Evolutionary conservation across 2,329 filamentous ascomycete genomes (phyloP).

Genomic region (Chaetomium globosum): DNA sequence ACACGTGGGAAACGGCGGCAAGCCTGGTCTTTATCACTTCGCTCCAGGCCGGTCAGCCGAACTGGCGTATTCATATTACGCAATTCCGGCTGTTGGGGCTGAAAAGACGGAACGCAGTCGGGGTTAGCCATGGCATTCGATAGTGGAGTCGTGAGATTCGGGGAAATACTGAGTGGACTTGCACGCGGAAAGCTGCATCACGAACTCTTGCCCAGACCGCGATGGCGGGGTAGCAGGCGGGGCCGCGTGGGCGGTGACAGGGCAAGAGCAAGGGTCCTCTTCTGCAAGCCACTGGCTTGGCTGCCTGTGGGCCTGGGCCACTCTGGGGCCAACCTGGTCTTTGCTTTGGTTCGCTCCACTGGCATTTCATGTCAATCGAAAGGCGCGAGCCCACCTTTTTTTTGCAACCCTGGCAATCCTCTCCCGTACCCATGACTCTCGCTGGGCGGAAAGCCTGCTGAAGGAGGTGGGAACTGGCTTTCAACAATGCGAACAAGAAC

Average conservation of each 20-base stretch:
- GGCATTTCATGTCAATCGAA: conserved; percentile 38
- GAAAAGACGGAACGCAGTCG: conserved; percentile 1
- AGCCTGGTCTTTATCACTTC: conserved; percentile 19
- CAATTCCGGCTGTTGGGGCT: background rate
- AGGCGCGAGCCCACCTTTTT: conserved; percentile 36
- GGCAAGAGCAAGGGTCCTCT: conserved; percentile 12
- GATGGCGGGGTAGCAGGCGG: conserved; percentile 27
- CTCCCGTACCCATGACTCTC: conserved; percentile 30
- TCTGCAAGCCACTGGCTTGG: conserved; percentile 11
- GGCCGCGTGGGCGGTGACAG: conserved; percentile 22
- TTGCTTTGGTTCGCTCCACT: background rate
- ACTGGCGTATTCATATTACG: conserved; percentile 12
- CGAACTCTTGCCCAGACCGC: conserved; percentile 17
- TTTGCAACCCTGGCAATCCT: conserved; percentile 24
- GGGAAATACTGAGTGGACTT: background rate
- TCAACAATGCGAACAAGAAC: conserved; percentile 9
- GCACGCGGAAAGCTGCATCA: background rate
- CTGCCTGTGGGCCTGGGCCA: background rate
- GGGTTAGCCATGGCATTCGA: background rate
- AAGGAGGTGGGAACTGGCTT: conserved; percentile 29
- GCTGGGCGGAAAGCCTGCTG: conserved; percentile 25
- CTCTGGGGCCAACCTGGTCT: background rate
- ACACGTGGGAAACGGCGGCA: conserved; percentile 15
- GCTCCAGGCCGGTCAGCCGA: background rate
- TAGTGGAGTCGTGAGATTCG: background rate